A percentile compares a stretch with the other conserved stretches of the same genome.
Conservation (phyloP, 2,329 filamentous ascomycete genomes). For the Ceratocystis ficicola region DNA sequence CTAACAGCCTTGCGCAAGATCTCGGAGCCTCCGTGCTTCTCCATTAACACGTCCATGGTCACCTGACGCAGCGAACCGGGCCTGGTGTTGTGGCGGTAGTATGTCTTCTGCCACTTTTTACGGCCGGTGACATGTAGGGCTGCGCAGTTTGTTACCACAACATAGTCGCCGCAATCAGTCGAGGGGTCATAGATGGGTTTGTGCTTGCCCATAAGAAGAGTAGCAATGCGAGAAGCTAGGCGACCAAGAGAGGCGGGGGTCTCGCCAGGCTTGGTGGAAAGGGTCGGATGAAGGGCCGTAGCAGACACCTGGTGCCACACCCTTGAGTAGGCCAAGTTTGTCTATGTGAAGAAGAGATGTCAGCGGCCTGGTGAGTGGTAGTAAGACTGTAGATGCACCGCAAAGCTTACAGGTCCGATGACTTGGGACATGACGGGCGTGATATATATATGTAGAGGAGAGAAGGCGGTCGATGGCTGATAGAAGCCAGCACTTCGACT, state of each 20-base stretch:
- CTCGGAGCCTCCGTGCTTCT: slow-evolving; percentile 86
- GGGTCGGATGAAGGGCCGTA: slow-evolving; percentile 50
- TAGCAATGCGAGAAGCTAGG: slow-evolving; percentile 74
- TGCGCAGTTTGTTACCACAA: slow-evolving; percentile 82
- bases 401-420: slow-evolving; percentile 55
- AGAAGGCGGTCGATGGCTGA: neutral
- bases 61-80: slow-evolving; percentile 78
- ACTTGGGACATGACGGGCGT: slow-evolving; percentile 58
- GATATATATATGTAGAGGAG: neutral
- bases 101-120: slow-evolving; percentile 87
- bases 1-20: slow-evolving; percentile 82
- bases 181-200: slow-evolving; percentile 97
- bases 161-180: slow-evolving; percentile 97
- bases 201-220: slow-evolving; percentile 93
- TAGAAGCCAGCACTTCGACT: neutral
- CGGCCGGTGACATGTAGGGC: slow-evolving; percentile 79
- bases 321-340: slow-evolving; percentile 88
- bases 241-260: slow-evolving; percentile 75
- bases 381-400: no score
- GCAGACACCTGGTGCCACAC: slow-evolving; percentile 83
- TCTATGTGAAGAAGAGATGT: slow-evolving; percentile 41
- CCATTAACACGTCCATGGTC: slow-evolving; percentile 90
- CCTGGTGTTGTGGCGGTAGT: slow-evolving; percentile 87
- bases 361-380: neutral
- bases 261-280: slow-evolving; percentile 45